These are phyloP conservation scores for Stevia rebaudiana DNA, from an alignment of 140 eudicot genomes.

Conservation along the genomic window DNA sequence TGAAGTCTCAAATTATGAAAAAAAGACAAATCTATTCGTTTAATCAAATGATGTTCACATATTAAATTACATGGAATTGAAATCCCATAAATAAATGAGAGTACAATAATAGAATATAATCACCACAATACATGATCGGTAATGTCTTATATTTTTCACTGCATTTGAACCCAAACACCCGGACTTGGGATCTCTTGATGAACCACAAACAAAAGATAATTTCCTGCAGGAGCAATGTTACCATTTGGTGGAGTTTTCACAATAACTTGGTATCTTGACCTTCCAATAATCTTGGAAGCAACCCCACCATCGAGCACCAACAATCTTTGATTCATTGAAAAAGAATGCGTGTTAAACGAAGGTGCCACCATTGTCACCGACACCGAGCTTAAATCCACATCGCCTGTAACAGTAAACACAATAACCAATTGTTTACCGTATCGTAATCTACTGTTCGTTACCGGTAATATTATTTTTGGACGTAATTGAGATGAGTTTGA, in stretches of 20 bases:
- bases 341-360: constrained; percentile 71
- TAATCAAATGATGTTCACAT: too few relatives aligned
- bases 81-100: constrained; percentile 21
- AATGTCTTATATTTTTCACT: too few relatives aligned
- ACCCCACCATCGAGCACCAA: constrained; percentile 37
- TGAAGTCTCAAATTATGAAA: too few relatives aligned
- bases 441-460: too few relatives aligned
- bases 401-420: too few relatives aligned
- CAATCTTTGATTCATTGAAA: constrained; percentile 78
- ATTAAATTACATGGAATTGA: too few relatives aligned
- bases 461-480: constrained; percentile 47
- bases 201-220: constrained; percentile 59
- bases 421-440: too few relatives aligned
- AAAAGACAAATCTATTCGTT: too few relatives aligned
- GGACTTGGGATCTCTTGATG: constrained; percentile 67
- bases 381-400: constrained; percentile 28
- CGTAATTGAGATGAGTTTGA: constrained; percentile 30
- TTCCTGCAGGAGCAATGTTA: constrained; percentile 69
- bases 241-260: constrained; percentile 43
- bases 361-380: constrained; percentile 74
- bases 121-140: not conserved
- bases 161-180: constrained; percentile 68
- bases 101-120: not conserved
- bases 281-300: constrained; percentile 21
- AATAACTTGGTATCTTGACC: constrained; percentile 32